Percentiles rank a stretch among this genome's conserved stretches.
Conservation (phyloP, 805 yeast species). For the Starmerella ratchasimensis region DNA sequence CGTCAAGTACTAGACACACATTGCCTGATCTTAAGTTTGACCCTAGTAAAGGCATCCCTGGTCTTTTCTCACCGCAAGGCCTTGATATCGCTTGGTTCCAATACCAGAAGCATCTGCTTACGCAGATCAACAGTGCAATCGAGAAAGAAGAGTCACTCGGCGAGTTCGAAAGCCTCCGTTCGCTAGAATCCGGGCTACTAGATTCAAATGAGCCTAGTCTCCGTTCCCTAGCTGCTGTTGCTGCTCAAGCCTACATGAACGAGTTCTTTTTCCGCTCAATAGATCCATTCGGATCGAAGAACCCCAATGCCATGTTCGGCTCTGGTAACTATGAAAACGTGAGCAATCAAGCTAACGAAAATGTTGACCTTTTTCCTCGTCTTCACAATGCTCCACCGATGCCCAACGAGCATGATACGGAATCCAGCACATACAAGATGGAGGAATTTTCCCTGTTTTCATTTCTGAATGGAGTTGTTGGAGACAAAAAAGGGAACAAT, state of each 20-base stretch:
- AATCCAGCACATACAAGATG: slow-evolving; percentile 6
- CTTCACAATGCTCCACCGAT: slow-evolving; percentile 19
- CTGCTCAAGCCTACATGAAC: slow-evolving; percentile 76
- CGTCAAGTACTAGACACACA: slow-evolving; percentile 9
- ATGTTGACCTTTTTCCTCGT: slow-evolving; percentile 19
- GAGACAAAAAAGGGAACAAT: slow-evolving; percentile 53
- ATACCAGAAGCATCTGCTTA: slow-evolving; percentile 45
- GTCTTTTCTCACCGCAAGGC: slow-evolving; percentile 51
- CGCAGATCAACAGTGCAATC: slow-evolving; percentile 21
- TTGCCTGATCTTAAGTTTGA: slow-evolving; percentile 29
- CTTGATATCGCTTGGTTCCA: slow-evolving; percentile 67
- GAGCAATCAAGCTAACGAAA: neutral
- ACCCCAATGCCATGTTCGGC: slow-evolving; percentile 20
- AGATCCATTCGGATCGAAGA: slow-evolving; percentile 13
- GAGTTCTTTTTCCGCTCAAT: slow-evolving; percentile 49
- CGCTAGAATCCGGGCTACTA: slow-evolving; percentile 12
- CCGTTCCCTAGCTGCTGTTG: slow-evolving; percentile 52
- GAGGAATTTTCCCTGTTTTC: slow-evolving; percentile 9
- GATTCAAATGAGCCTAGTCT: slow-evolving; percentile 12
- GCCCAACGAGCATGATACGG: slow-evolving; percentile 2
- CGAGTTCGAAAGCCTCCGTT: slow-evolving; percentile 5
- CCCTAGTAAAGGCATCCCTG: slow-evolving; percentile 39
- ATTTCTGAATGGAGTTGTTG: slow-evolving; percentile 7
- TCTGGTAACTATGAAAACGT: slow-evolving; percentile 2
- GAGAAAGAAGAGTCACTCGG: slow-evolving; percentile 11